A percentile compares a stretch with the other conserved stretches of the same genome.
phyloP scores from a whole-genome alignment of 129 eudicot genomes.

The Centella asiatica region DNA sequence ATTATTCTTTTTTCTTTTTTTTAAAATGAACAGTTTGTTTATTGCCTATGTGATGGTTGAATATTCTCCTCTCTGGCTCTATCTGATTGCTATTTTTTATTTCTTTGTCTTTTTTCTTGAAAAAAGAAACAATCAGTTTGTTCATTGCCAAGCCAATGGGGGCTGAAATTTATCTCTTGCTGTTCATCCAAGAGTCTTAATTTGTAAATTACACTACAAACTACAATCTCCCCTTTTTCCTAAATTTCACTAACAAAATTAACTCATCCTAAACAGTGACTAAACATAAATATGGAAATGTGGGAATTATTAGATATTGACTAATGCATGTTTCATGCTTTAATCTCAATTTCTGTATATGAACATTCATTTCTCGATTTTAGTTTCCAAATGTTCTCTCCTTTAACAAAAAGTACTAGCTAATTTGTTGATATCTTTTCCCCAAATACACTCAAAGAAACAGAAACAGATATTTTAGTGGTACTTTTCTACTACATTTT shows the following conservation, averaged over 20 bases:
- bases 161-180: no score
- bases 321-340: neutral
- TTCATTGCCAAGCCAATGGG: no score
- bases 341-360: neutral
- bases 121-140: no score
- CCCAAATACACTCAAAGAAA: neutral
- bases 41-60: neutral
- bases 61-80: neutral
- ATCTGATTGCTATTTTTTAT: neutral
- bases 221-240: no score
- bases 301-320: neutral
- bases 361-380: no score
- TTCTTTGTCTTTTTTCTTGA: no score
- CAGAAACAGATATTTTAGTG: no score
- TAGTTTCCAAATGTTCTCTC: neutral
- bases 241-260: no score
- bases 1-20: neutral
- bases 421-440: neutral
- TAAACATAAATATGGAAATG: neutral
- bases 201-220: no score
- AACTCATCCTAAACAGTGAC: no score
- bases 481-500: no score
- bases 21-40: neutral
- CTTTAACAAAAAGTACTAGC: neutral
- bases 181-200: no score